phyloP scores from a whole-genome alignment of 139 green algal genomes.

The Eudorina sp. region DNA sequence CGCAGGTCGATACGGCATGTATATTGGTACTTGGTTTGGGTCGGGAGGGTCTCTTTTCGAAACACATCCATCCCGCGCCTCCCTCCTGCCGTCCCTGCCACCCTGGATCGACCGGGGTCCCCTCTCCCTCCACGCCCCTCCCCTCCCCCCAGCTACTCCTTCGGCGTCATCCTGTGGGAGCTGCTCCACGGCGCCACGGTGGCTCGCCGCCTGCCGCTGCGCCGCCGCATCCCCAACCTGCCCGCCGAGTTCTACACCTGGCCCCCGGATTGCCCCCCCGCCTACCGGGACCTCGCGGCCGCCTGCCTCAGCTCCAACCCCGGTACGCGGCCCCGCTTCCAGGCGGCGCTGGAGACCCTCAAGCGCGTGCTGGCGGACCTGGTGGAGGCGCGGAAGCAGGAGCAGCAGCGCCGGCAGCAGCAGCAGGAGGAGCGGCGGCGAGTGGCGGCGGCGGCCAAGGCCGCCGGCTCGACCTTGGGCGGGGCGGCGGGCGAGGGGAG shows the following conservation, averaged over 20 bases:
- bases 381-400: neutral
- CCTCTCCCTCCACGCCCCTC: neutral
- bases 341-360: neutral
- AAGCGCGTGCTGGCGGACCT: neutral
- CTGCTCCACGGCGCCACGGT: conserved; percentile 39
- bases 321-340: neutral
- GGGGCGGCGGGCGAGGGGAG: too few relatives aligned
- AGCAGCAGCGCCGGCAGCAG: neutral
- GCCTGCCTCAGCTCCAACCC: conserved; percentile 21
- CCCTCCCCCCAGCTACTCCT: conserved; percentile 16
- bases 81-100: too few relatives aligned
- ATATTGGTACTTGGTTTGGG: too few relatives aligned
- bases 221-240: conserved; percentile 42
- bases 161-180: conserved; percentile 46
- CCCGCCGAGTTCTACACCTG: conserved; percentile 46
- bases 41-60: too few relatives aligned
- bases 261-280: neutral
- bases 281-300: conserved; percentile 19
- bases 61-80: too few relatives aligned
- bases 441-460: neutral
- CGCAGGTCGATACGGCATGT: too few relatives aligned
- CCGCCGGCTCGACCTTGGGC: too few relatives aligned
- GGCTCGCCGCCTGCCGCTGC: conserved; percentile 36
- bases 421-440: neutral
- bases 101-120: too few relatives aligned